phyloP scores from a whole-genome alignment of 352 stramenopile species.

The Phytophthora hybrid region DNA sequence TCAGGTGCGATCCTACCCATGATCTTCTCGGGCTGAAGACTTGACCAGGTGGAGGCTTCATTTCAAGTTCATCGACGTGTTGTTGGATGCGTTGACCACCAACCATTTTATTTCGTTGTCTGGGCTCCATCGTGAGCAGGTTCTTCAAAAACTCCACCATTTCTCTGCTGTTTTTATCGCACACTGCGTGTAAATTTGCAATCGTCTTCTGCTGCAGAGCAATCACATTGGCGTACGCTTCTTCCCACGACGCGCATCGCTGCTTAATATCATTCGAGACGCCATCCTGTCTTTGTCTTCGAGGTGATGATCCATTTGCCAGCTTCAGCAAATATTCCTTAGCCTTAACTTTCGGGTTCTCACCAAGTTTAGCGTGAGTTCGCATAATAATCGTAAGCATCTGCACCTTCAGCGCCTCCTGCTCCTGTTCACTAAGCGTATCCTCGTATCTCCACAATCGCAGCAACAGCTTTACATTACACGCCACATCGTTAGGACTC shows the following conservation, averaged over 20 bases:
- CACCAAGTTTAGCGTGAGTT: slow-evolving; percentile 57
- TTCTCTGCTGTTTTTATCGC: slow-evolving; percentile 53
- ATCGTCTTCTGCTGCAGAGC: slow-evolving; percentile 83
- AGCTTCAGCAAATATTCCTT: slow-evolving; percentile 79
- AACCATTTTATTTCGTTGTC: slow-evolving; percentile 32
- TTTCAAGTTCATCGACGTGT: slow-evolving; percentile 11
- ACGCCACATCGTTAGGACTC: slow-evolving; percentile 44
- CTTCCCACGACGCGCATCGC: slow-evolving; percentile 61
- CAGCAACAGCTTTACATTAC: slow-evolving; percentile 57
- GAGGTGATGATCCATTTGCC: slow-evolving; percentile 29
- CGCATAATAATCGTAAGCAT: slow-evolving; percentile 75
- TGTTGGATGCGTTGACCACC: slow-evolving; percentile 3
- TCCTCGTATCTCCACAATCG: slow-evolving; percentile 62
- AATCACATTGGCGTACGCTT: slow-evolving; percentile 81
- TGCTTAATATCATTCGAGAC: slow-evolving; percentile 42
- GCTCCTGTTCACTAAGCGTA: slow-evolving; percentile 37
- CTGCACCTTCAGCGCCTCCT: slow-evolving; percentile 55
- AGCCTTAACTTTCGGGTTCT: slow-evolving; percentile 71
- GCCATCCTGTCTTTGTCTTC: slow-evolving; percentile 20
- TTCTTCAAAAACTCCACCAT: slow-evolving; percentile 63
- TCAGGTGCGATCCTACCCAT: slow-evolving; percentile 18
- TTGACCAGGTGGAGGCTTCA: slow-evolving; percentile 11
- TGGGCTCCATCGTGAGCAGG: slow-evolving; percentile 61
- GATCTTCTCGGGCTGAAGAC: neutral
- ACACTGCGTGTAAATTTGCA: slow-evolving; percentile 59